Conservation (phyloP, 2,329 filamentous ascomycete genomes). For the Curvularia hawaiiensis region DNA sequence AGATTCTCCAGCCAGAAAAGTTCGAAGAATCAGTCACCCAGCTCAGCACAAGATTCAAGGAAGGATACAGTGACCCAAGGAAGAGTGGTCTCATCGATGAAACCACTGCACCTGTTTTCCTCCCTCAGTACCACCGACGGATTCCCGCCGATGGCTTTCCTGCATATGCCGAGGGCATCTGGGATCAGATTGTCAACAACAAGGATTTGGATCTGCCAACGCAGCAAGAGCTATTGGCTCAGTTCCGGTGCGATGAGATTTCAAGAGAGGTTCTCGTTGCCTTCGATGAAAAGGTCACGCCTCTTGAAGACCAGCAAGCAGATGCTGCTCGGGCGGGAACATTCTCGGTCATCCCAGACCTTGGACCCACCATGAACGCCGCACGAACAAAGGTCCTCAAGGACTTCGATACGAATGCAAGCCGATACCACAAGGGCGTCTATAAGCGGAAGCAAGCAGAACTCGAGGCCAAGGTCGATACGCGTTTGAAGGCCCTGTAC, state of each 20-base stretch:
- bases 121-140: conserved; percentile 92
- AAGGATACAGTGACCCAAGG: conserved; percentile 76
- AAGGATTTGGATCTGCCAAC: conserved; percentile 97
- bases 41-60: conserved; percentile 79
- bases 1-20: conserved; percentile 92
- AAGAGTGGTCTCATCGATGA: conserved; percentile 68
- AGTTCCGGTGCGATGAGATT: conserved; percentile 98
- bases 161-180: conserved; percentile 89
- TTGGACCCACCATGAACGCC: conserved; percentile 74
- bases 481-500: conserved; percentile 86
- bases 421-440: conserved; percentile 95
- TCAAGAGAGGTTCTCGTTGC: conserved; percentile 81
- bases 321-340: conserved; percentile 75
- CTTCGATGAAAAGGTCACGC: conserved; percentile 81
- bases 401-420: conserved; percentile 88
- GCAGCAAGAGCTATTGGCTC: conserved; percentile 93
- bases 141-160: conserved; percentile 98
- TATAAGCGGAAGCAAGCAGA: conserved; percentile 85
- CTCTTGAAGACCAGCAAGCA: conserved; percentile 84
- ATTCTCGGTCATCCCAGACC: conserved; percentile 71
- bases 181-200: conserved; percentile 99
- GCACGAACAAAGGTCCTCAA: conserved; percentile 76
- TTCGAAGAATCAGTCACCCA: conserved; percentile 81
- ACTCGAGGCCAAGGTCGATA: conserved; percentile 83
- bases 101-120: conserved; percentile 78